Percentiles rank a stretch among this genome's conserved stretches.
phyloP scores from a whole-genome alignment of 1,139 yeast species.

The Pichia sp. region DNA sequence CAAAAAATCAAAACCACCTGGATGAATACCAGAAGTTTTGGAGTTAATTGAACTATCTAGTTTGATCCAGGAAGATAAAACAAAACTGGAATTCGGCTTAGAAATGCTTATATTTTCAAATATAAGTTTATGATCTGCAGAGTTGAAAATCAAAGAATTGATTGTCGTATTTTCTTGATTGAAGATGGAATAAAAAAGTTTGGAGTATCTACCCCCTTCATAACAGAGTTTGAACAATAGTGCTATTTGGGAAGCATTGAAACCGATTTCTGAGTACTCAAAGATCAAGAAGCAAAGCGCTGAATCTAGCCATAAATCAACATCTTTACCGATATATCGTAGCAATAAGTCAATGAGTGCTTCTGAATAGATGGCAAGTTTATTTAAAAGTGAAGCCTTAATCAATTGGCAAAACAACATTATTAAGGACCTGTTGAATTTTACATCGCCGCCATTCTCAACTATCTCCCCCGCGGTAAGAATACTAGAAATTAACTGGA shows the following conservation, averaged over 20 bases:
- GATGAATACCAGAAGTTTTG: not conserved
- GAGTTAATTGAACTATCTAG: not conserved
- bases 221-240: not conserved
- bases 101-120: constrained; percentile 1
- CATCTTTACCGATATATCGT: not conserved
- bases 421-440: not conserved
- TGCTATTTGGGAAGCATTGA: not conserved
- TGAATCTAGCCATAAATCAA: not conserved
- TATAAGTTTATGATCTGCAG: not conserved
- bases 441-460: too few relatives aligned
- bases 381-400: constrained; percentile 9
- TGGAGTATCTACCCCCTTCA: not conserved
- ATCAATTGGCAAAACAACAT: constrained; percentile 6
- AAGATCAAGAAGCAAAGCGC: not conserved
- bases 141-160: constrained; percentile 7
- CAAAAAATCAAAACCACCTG: constrained; percentile 1
- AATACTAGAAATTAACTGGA: not conserved
- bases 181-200: not conserved
- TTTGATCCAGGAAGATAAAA: constrained; percentile 11
- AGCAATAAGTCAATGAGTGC: not conserved
- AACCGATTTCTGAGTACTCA: constrained; percentile 10
- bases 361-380: constrained; percentile 1
- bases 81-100: not conserved
- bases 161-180: not conserved
- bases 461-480: not conserved